A percentile compares a stretch with the other conserved stretches of the same genome.
Conservation (phyloP, 345 rosid species). For the Populus pruinosa region DNA sequence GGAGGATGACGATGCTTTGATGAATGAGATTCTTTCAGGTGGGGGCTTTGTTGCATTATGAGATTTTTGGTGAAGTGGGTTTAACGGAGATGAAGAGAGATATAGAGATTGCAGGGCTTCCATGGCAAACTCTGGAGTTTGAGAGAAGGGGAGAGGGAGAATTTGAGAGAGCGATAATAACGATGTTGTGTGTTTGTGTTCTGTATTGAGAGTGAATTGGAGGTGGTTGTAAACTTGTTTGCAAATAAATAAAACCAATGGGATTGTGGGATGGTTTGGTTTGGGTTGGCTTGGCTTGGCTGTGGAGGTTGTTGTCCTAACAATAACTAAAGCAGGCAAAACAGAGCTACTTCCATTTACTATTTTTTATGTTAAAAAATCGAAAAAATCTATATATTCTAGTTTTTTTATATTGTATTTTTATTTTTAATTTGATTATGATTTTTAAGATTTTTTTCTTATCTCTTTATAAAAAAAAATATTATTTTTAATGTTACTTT, state of each 20-base stretch:
- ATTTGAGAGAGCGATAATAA: slow-evolving; percentile 9
- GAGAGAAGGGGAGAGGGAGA: background rate
- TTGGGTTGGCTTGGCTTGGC: background rate
- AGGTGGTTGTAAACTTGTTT: background rate
- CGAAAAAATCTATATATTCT: too few species aligned
- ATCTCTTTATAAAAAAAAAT: too few species aligned
- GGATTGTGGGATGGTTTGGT: background rate
- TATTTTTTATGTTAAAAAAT: too few species aligned
- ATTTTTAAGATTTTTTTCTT: too few species aligned
- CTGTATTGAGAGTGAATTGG: background rate
- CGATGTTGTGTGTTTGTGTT: background rate
- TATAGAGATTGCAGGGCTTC: slow-evolving; percentile 65
- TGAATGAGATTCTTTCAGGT: slow-evolving; percentile 36
- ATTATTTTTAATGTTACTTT: too few species aligned
- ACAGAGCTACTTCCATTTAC: too few species aligned
- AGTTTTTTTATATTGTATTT: too few species aligned
- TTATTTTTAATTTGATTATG: too few species aligned
- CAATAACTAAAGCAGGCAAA: too few species aligned
- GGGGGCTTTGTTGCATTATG: slow-evolving; percentile 28
- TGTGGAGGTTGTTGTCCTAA: too few species aligned
- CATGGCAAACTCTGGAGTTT: slow-evolving; percentile 32
- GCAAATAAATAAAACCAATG: background rate
- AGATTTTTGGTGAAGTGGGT: slow-evolving; percentile 37
- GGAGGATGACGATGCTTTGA: slow-evolving; percentile 40
- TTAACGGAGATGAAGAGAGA: slow-evolving; percentile 54